phyloP scores from a whole-genome alignment of 1,139 yeast genomes.

The Candida gigantensis region DNA sequence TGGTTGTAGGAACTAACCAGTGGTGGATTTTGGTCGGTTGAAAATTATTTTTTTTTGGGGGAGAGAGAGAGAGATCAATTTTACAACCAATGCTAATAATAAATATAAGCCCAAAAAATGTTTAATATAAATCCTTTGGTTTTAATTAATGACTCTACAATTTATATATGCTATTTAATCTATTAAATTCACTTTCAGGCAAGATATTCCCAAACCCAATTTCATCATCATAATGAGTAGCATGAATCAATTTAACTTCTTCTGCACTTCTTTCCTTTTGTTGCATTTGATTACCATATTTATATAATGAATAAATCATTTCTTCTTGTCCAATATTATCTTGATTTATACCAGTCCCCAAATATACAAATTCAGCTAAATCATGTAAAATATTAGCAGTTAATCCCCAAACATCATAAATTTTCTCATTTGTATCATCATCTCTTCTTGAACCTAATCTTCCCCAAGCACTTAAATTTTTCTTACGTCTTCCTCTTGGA shows the following conservation, averaged over 20 bases:
- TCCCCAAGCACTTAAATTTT: constrained; percentile 34
- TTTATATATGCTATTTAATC: constrained; percentile 44
- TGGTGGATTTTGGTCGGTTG: too few relatives aligned
- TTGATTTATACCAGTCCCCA: constrained; percentile 12
- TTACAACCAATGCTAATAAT: too few relatives aligned
- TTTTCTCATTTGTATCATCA: constrained; percentile 39
- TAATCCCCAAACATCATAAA: constrained; percentile 85
- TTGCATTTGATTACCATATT: constrained; percentile 51
- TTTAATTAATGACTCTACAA: constrained; percentile 16
- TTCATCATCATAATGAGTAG: constrained; percentile 29
- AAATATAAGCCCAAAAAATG: too few relatives aligned
- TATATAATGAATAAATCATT: constrained; percentile 55
- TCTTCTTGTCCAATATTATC: constrained; percentile 64
- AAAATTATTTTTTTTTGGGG: too few relatives aligned
- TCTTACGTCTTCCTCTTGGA: constrained; percentile 9
- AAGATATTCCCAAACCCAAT: constrained; percentile 54
- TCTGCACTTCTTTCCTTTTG: constrained; percentile 33
- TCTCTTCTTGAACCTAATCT: constrained; percentile 42
- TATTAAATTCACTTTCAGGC: constrained; percentile 44
- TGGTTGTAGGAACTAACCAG: too few relatives aligned
- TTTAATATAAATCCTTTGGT: too few relatives aligned
- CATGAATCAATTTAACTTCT: constrained; percentile 38
- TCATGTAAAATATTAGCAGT: constrained; percentile 87
- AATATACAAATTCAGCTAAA: constrained; percentile 60
- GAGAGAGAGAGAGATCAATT: too few relatives aligned